phyloP scores from a whole-genome alignment of 2,329 filamentous ascomycete species.

The Cercospora janseana region DNA sequence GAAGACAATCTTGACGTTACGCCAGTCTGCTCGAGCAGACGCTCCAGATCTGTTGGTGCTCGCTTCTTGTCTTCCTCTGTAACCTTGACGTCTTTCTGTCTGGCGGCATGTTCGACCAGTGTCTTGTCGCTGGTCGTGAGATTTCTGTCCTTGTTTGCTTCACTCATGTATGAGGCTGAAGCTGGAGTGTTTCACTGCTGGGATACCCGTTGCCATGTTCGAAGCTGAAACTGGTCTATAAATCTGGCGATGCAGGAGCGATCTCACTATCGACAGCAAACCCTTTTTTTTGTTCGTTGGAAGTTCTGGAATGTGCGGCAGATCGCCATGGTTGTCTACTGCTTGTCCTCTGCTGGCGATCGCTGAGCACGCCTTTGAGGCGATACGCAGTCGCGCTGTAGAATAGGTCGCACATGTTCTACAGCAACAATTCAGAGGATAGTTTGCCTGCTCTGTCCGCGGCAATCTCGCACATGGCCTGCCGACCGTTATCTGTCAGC shows the following conservation, averaged over 20 bases:
- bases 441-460: slow-evolving; percentile 72
- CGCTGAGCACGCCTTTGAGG: too few relatives aligned
- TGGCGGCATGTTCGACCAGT: background rate
- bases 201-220: background rate
- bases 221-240: background rate
- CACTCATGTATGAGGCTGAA: background rate
- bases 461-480: slow-evolving; percentile 93
- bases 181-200: background rate
- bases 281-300: background rate
- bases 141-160: slow-evolving; percentile 1
- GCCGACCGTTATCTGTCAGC: slow-evolving; percentile 23
- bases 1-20: background rate
- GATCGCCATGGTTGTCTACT: background rate
- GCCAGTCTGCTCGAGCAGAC: background rate
- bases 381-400: too few relatives aligned
- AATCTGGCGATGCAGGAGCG: too few relatives aligned
- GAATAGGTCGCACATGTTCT: background rate
- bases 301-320: background rate
- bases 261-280: background rate
- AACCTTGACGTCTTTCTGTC: background rate
- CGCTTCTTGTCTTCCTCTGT: background rate
- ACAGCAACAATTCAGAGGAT: slow-evolving; percentile 2
- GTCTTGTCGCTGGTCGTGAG: background rate
- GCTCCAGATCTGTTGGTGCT: background rate
- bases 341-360: too few relatives aligned